phyloP scores from a whole-genome alignment of 441 rosid genomes.

The Bruguiera hainesii region DNA sequence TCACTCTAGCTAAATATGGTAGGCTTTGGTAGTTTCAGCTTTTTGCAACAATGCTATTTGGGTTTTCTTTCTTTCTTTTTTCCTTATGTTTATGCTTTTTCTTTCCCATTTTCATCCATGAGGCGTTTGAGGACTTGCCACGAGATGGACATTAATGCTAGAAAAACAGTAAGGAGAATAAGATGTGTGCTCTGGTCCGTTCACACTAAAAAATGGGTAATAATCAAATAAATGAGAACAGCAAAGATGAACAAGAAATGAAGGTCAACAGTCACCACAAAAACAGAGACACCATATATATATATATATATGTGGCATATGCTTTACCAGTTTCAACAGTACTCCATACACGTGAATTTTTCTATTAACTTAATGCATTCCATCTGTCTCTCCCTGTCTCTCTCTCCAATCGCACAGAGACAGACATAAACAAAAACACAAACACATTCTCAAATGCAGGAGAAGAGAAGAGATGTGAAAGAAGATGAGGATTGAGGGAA shows the following conservation, averaged over 20 bases:
- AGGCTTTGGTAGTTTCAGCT: not conserved
- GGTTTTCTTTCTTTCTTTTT: not conserved
- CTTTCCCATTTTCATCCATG: too few species aligned
- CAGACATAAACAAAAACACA: not conserved
- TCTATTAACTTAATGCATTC: not conserved
- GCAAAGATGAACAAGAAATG: not conserved
- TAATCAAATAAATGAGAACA: not conserved
- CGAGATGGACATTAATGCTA: too few species aligned
- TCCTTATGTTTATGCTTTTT: too few species aligned
- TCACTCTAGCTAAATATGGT: not conserved
- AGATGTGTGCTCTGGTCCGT: too few species aligned
- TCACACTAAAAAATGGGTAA: too few species aligned
- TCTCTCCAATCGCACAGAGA: not conserved
- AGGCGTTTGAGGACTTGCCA: too few species aligned
- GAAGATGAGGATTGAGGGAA: constrained; percentile 8
- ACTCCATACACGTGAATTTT: constrained; percentile 11
- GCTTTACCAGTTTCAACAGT: not conserved
- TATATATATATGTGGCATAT: not conserved
- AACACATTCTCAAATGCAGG: not conserved
- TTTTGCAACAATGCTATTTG: not conserved
- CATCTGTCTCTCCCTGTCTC: not conserved
- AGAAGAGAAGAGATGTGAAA: not conserved
- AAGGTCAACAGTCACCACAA: constrained; percentile 1
- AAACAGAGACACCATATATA: not conserved
- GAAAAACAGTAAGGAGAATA: too few species aligned